A percentile compares a stretch with the other conserved stretches of the same genome.
Evolutionary conservation across 192 early-diverging fungal species (phyloP).

Genomic region (Endogone sp.): DNA sequence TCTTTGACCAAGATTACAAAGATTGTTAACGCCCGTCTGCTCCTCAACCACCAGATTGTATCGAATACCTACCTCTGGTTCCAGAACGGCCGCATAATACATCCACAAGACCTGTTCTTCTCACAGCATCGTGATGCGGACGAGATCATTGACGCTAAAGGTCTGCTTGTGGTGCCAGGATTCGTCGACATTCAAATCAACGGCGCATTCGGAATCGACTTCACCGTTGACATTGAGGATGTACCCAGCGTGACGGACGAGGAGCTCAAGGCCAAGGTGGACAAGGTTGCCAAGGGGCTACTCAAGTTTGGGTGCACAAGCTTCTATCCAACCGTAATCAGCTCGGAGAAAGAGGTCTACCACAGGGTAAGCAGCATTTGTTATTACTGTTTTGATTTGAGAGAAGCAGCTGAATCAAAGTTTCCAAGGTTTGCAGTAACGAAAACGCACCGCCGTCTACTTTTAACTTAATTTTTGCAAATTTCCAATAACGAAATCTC

Average conservation of each 20-base stretch:
- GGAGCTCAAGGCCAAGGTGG: conserved; percentile 55
- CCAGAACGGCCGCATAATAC: conserved; percentile 73
- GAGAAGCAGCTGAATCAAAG: too few species aligned
- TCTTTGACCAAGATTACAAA: conserved; percentile 45
- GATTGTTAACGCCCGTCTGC: conserved; percentile 73
- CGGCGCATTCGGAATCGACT: conserved; percentile 80
- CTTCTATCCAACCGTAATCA: conserved; percentile 79
- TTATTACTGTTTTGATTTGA: too few species aligned
- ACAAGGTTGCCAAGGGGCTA: conserved; percentile 68
- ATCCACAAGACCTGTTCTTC: conserved; percentile 71
- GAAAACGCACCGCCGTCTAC: too few species aligned
- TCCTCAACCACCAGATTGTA: conserved; percentile 73
- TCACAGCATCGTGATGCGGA: conserved; percentile 59
- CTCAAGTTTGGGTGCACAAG: conserved; percentile 77
- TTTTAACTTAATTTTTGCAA: too few species aligned
- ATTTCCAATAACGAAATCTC: too few species aligned
- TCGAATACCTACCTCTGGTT: conserved; percentile 70
- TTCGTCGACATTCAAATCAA: conserved; percentile 83
- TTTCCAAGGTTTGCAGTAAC: too few species aligned
- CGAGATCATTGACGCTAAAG: conserved; percentile 65
- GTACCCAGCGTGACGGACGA: conserved; percentile 19
- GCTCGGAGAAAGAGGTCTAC: conserved; percentile 69
- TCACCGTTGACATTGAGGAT: conserved; percentile 51
- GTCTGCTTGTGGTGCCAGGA: conserved; percentile 71
- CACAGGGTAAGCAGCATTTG: too few species aligned